These are phyloP conservation scores for Comarum palustre DNA, from an alignment of 306 rosid species.

Conservation along the genomic window DNA sequence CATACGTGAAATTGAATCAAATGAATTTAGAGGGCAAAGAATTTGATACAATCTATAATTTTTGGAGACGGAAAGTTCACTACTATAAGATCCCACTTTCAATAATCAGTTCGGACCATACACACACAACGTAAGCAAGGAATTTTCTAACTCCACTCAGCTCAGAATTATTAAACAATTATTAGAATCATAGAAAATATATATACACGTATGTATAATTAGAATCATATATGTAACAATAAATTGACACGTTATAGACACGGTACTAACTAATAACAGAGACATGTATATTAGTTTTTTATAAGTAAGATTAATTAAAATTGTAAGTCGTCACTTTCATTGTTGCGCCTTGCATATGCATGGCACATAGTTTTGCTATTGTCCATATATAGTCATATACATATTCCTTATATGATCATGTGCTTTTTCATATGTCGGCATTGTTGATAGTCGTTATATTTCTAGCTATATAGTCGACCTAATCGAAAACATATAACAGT, in stretches of 20 bases:
- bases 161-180: neutral
- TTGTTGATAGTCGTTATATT: neutral
- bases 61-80: constrained; percentile 25
- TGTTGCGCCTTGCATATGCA: neutral
- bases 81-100: neutral
- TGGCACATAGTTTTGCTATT: neutral
- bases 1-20: neutral
- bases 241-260: neutral
- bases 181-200: neutral
- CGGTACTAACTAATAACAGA: neutral
- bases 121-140: constrained; percentile 5
- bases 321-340: neutral
- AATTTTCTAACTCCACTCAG: constrained; percentile 10
- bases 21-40: neutral
- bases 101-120: neutral
- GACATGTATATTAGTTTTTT: neutral
- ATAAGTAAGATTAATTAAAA: neutral
- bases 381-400: neutral
- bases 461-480: neutral
- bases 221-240: neutral
- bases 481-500: neutral
- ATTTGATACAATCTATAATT: constrained; percentile 20
- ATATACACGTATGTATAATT: neutral
- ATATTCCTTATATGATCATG: neutral
- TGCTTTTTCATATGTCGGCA: neutral